phyloP scores from a whole-genome alignment of 2,329 filamentous ascomycete species.

The Cordyceps tenuipes region DNA sequence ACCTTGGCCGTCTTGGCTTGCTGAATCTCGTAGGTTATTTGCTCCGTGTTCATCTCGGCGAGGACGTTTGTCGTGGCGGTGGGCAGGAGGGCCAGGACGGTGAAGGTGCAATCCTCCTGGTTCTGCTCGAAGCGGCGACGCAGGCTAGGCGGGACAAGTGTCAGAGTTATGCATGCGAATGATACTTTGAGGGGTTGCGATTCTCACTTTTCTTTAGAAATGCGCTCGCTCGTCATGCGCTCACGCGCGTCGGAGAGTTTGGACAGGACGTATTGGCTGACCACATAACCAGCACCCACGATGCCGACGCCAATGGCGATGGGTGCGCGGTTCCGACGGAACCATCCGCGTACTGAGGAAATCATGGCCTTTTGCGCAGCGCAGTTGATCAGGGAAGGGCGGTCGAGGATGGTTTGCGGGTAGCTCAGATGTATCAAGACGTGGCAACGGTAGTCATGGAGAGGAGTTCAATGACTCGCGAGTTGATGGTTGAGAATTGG shows the following conservation, averaged over 20 bases:
- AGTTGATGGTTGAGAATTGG: not conserved
- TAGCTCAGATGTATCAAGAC: not conserved
- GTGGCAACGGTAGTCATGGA: not conserved
- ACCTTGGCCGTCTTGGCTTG: slow-evolving; percentile 71
- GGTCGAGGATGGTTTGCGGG: not conserved
- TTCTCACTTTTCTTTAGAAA: slow-evolving; percentile 88
- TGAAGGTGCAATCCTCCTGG: slow-evolving; percentile 97
- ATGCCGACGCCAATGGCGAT: slow-evolving; percentile 83
- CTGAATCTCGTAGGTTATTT: slow-evolving; percentile 87
- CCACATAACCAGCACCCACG: slow-evolving; percentile 82
- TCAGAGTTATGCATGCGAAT: not conserved
- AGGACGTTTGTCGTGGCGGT: slow-evolving; percentile 86
- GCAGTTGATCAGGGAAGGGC: not conserved
- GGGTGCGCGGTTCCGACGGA: slow-evolving; percentile 83
- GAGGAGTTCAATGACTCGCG: not conserved
- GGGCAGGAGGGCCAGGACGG: slow-evolving; percentile 88
- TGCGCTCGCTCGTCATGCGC: slow-evolving; percentile 92
- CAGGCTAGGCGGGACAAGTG: slow-evolving; percentile 49
- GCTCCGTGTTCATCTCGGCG: slow-evolving; percentile 80
- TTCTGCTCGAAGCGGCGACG: slow-evolving; percentile 97
- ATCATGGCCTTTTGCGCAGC: slow-evolving; percentile 40
- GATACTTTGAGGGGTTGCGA: not conserved
- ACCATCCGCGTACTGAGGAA: slow-evolving; percentile 75
- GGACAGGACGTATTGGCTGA: slow-evolving; percentile 81
- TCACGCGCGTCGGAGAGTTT: slow-evolving; percentile 91